These are phyloP conservation scores for Metarhizium robertsii DNA, from an alignment of 2,329 filamentous ascomycete species.

Conservation along the genomic window DNA sequence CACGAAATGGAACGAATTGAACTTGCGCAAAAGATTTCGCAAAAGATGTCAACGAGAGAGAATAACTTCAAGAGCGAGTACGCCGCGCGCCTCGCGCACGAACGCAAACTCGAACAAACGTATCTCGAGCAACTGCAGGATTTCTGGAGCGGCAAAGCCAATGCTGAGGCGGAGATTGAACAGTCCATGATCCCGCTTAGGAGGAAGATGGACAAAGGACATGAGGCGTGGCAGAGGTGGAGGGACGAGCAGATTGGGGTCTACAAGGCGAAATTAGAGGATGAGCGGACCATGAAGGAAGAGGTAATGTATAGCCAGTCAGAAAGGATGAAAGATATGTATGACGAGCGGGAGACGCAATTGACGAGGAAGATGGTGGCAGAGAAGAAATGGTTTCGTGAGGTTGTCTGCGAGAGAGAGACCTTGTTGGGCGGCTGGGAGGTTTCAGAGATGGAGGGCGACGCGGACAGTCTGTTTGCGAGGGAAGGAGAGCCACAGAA, in stretches of 20 bases:
- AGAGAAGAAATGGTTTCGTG: conserved; percentile 38
- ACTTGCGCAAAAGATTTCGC: conserved; percentile 15
- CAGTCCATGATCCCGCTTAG: conserved; percentile 25
- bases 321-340: conserved; percentile 18
- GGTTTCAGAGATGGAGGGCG: conserved; percentile 32
- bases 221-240: conserved; percentile 31
- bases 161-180: conserved; percentile 21
- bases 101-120: conserved; percentile 32
- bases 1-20: conserved; percentile 24
- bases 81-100: conserved; percentile 27
- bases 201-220: conserved; percentile 30
- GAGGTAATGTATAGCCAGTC: conserved; percentile 34
- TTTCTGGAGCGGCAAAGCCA: conserved; percentile 28
- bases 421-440: conserved; percentile 32
- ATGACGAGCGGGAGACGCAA: conserved; percentile 20
- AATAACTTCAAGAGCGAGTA: conserved; percentile 29
- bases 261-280: conserved; percentile 26
- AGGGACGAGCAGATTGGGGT: conserved; percentile 28
- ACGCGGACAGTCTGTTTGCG: conserved; percentile 24
- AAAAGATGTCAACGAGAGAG: conserved; percentile 23
- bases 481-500: background rate
- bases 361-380: conserved; percentile 25
- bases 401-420: conserved; percentile 33
- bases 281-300: conserved; percentile 28
- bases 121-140: conserved; percentile 29